These are phyloP conservation scores for Monilinia fructigena DNA, from an alignment of 2,329 filamentous ascomycete genomes.

Conservation along the genomic window DNA sequence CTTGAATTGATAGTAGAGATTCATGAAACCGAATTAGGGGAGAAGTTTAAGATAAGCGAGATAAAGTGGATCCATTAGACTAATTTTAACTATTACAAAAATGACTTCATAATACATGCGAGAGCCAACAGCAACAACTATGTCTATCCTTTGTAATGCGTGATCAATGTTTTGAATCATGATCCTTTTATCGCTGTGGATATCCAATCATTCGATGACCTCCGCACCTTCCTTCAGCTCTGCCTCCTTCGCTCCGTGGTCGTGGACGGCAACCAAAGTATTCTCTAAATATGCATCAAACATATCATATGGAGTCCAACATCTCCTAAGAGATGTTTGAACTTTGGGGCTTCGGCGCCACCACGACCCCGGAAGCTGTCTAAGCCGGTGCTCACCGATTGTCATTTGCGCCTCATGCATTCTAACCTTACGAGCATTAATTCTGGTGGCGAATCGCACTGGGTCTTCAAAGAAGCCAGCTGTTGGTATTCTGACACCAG, in stretches of 20 bases:
- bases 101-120: not conserved
- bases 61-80: constrained; percentile 9
- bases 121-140: not conserved
- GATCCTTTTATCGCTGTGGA: not conserved
- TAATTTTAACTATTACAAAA: constrained; percentile 2
- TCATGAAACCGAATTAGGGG: not conserved
- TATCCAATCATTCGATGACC: not conserved
- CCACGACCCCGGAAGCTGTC: not conserved
- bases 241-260: not conserved
- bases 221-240: not conserved
- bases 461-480: not conserved
- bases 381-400: not conserved
- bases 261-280: constrained; percentile 2
- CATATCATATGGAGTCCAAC: constrained; percentile 12
- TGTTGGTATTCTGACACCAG: not conserved
- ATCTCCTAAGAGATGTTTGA: not conserved
- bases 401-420: not conserved
- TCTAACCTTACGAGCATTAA: constrained; percentile 9
- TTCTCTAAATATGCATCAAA: constrained; percentile 6
- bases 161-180: not conserved
- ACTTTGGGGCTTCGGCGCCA: not conserved
- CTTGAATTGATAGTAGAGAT: not conserved
- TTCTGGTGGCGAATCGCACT: not conserved
- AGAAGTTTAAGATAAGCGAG: constrained; percentile 9
- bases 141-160: not conserved